Conservation (phyloP, 2,329 filamentous ascomycete genomes). For the Chaetomiaceae sp. region DNA sequence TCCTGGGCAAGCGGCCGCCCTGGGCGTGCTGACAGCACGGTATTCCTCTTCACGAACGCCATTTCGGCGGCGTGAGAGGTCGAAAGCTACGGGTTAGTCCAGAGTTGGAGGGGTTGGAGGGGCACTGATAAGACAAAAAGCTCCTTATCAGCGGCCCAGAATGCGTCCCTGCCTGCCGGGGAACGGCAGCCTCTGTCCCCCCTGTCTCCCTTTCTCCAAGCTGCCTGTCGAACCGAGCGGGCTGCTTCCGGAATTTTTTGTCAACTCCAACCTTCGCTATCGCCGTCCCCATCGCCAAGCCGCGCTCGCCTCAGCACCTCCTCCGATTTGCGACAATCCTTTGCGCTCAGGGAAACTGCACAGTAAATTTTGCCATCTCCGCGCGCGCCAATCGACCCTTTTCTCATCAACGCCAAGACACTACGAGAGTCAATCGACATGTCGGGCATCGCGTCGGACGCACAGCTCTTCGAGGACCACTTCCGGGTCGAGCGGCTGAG, state of each 20-base stretch:
- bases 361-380: neutral
- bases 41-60: slow-evolving; percentile 54
- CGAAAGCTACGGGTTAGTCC: neutral
- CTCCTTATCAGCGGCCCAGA: slow-evolving; percentile 4
- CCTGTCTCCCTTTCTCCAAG: neutral
- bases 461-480: slow-evolving; percentile 87
- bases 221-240: neutral
- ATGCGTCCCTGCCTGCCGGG: slow-evolving; percentile 1
- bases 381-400: neutral
- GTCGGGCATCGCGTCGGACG: slow-evolving; percentile 63
- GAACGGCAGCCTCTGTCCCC: neutral
- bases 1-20: slow-evolving; percentile 26
- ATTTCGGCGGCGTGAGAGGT: slow-evolving; percentile 30
- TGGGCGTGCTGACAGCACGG: slow-evolving; percentile 40
- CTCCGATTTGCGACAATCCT: neutral
- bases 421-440: slow-evolving; percentile 25
- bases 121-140: slow-evolving; percentile 15
- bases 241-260: slow-evolving; percentile 16
- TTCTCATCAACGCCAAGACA: neutral
- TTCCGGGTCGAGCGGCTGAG: slow-evolving; percentile 78
- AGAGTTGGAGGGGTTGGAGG: slow-evolving; percentile 16
- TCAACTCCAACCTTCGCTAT: neutral
- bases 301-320: neutral
- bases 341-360: too few species aligned
- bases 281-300: neutral